Evolutionary conservation across 2,329 filamentous ascomycete genomes (phyloP).

Genomic region (Epichloe uncinata): DNA sequence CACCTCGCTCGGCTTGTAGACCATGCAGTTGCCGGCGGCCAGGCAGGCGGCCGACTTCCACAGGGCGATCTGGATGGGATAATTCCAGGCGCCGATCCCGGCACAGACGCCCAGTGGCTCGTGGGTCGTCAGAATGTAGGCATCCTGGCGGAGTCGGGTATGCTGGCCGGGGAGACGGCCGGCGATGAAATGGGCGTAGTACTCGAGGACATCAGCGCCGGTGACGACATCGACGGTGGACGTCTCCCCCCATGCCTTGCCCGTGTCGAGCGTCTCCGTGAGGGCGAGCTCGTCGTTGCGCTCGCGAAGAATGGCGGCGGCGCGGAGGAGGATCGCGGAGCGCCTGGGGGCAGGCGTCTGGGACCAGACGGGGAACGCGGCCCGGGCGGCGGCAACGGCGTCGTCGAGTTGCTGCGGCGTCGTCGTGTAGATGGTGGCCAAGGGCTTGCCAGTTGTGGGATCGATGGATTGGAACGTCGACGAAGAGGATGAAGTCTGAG

Average conservation of each 20-base stretch:
- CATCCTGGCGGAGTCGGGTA: conserved; percentile 57
- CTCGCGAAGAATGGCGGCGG: conserved; percentile 57
- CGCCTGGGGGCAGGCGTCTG: conserved; percentile 60
- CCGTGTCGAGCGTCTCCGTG: conserved; percentile 73
- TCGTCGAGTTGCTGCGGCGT: conserved; percentile 54
- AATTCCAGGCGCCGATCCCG: conserved; percentile 86
- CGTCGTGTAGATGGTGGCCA: conserved; percentile 61
- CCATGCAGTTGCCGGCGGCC: conserved; percentile 78
- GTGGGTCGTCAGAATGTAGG: conserved; percentile 74
- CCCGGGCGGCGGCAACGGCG: conserved; percentile 56
- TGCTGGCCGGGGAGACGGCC: conserved; percentile 73
- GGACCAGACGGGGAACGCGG: conserved; percentile 66
- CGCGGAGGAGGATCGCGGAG: conserved; percentile 64
- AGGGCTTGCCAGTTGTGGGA: conserved; percentile 53
- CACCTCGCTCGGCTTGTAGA: conserved; percentile 82
- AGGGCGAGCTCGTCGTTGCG: conserved; percentile 69
- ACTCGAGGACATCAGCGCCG: conserved; percentile 74
- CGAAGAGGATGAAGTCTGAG: conserved; percentile 38
- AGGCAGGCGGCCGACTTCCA: conserved; percentile 84
- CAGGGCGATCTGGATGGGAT: conserved; percentile 78
- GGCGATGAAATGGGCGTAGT: conserved; percentile 69
- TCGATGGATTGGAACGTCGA: conserved; percentile 60
- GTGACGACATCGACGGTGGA: conserved; percentile 72
- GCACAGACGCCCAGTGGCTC: conserved; percentile 72
- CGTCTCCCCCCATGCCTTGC: conserved; percentile 81